A percentile compares a stretch with the other conserved stretches of the same genome.
Evolutionary conservation across 257 asterid genomes (phyloP).

Genomic region (Jasminum sambac): DNA sequence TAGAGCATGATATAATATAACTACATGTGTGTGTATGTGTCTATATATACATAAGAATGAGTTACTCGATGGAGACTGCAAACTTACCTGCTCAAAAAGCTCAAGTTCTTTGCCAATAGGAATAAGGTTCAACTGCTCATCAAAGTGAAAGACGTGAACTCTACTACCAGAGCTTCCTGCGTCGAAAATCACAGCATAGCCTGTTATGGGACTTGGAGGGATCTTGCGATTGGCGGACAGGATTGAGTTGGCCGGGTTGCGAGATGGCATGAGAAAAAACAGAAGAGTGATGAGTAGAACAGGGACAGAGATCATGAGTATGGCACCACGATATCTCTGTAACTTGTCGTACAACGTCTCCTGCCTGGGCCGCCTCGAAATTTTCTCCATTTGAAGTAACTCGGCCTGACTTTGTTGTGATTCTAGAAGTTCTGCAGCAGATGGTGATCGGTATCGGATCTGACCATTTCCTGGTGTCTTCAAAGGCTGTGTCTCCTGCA

Average conservation of each 20-base stretch:
- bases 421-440: slow-evolving; percentile 82
- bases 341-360: slow-evolving; percentile 62
- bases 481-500: slow-evolving; percentile 43
- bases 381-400: slow-evolving; percentile 68
- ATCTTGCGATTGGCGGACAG: slow-evolving; percentile 32
- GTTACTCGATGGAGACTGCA: neutral
- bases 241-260: slow-evolving; percentile 35
- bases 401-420: slow-evolving; percentile 42
- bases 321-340: slow-evolving; percentile 64
- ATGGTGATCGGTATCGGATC: slow-evolving; percentile 94
- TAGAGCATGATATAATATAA: neutral
- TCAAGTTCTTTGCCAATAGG: slow-evolving; percentile 82
- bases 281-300: slow-evolving; percentile 46
- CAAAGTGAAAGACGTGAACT: slow-evolving; percentile 83
- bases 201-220: slow-evolving; percentile 40
- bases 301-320: slow-evolving; percentile 71
- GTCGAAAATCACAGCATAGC: slow-evolving; percentile 80
- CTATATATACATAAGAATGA: too few relatives aligned
- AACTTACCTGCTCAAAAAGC: slow-evolving; percentile 61
- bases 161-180: slow-evolving; percentile 96
- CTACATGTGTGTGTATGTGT: too few relatives aligned
- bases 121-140: slow-evolving; percentile 65
- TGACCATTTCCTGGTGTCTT: slow-evolving; percentile 82
- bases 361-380: slow-evolving; percentile 51
- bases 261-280: slow-evolving; percentile 44